Evolutionary conservation across 345 rosid species (phyloP), one percentile per base, ranked within the genome.

Genomic region (Eucalyptus dawsonii): DNA sequence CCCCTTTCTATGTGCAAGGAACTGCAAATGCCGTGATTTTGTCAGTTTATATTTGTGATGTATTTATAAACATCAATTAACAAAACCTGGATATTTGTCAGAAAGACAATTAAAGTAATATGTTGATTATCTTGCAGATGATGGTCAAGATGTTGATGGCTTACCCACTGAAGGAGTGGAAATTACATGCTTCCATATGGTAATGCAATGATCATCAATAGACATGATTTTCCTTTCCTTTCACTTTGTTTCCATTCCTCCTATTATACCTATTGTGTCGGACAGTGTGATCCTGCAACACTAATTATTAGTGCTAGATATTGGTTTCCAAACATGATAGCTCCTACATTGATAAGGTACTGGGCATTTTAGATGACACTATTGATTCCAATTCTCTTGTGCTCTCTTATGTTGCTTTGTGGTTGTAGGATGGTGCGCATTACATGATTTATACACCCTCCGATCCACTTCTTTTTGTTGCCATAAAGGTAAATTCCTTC

Each of bases 81-180:
- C 76, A n/a, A 65, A 65, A 65, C 37, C 21, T 15, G 40, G 34
- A 29, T 37, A 65, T n/a, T 65, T 65, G 40, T 65, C 76, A 14
- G 76, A 65, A 65, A n/a, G 40, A 65, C 40, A n/a, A 15, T 65
- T n/a, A 29, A 65, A n/a, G 37, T 16, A 65, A 65, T 81, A 40
- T 88, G 89, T 49, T 72, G 47, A 72, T 91, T 89, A 51, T 91
- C 87, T 91, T 94, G 92, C 94, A 95, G 97, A 94, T 87, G 95
- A 94, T 80, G 95, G 93, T 87, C 92, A 96, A 91, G 96, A 94
- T 90, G 92, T 95, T 90, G 99, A 96, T 87, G 99, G 99, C 50
- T 91, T 97, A 92, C 99, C 99, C 62, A 93, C 95, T 53, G 99
- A 97, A 94, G 99, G 97, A 85, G 89, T 97, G 56, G 99, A 96